A percentile compares a stretch with the other conserved stretches of the same genome.
phyloP scores from a whole-genome alignment of 805 yeast species.

The Myxozyma kluyveri region DNA sequence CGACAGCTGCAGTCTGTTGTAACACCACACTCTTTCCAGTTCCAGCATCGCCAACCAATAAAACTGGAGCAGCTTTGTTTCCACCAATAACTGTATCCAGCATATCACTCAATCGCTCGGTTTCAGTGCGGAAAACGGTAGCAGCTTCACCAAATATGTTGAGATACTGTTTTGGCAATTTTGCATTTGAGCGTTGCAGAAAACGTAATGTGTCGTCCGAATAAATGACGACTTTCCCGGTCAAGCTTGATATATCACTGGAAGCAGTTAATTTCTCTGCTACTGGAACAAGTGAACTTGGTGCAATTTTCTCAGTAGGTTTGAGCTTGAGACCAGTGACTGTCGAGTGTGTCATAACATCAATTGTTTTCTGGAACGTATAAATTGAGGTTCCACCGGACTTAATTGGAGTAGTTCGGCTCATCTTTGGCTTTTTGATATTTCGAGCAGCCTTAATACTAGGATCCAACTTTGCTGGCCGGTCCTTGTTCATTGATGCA shows the following conservation, averaged over 20 bases:
- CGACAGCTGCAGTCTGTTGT: constrained; percentile 21
- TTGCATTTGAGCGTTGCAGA: constrained; percentile 4
- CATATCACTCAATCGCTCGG: background rate
- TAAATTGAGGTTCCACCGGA: constrained; percentile 12
- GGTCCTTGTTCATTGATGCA: too few relatives aligned
- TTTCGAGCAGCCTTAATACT: too few relatives aligned
- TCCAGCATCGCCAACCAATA: constrained; percentile 20
- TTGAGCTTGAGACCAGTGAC: background rate
- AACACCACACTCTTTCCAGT: constrained; percentile 24
- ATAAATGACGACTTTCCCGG: constrained; percentile 7
- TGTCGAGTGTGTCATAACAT: background rate
- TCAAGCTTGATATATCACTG: background rate
- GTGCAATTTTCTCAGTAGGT: constrained; percentile 1
- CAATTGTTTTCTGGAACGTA: constrained; percentile 16
- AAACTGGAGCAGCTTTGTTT: background rate
- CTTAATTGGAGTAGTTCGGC: constrained; percentile 17
- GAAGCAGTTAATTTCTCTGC: background rate
- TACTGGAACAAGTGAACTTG: background rate
- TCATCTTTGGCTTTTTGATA: too few relatives aligned
- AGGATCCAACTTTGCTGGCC: too few relatives aligned
- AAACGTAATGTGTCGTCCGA: background rate
- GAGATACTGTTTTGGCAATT: constrained; percentile 13
- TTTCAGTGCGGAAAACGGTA: constrained; percentile 6
- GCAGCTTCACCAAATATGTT: constrained; percentile 16
- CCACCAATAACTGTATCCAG: background rate